Evolutionary conservation across 768 basidiomycete genomes (phyloP), one percentile per base, ranked within the genome.

Genomic region (Amanita jacksonii): DNA sequence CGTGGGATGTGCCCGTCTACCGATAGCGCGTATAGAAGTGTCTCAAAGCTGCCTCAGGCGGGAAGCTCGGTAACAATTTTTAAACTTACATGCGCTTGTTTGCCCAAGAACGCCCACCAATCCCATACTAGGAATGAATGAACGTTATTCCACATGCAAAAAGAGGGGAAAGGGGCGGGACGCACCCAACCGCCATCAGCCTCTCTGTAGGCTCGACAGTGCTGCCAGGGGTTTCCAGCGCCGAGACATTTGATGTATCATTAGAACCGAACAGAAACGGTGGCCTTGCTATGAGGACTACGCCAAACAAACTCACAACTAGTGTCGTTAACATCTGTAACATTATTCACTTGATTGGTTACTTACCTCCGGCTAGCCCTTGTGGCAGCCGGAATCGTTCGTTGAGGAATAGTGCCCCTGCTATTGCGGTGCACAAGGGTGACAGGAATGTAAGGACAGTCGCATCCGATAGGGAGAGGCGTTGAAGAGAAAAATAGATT

Each of bases 241-340:
- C n/a, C n/a, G n/a, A n/a, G n/a, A n/a, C n/a, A n/a, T n/a, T n/a
- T n/a, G n/a, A n/a, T n/a, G n/a, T n/a, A n/a, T n/a, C n/a, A n/a
- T n/a, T n/a, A n/a, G 37, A 28, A 3, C 80, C 82, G 52, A 96
- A 93, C 7, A 96, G 52, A 40, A 79, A 77, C 0, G 70, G 62
- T 0, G 91, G 91, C 24, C 86, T 69, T 8, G 89, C 85, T 38
- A 96, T 88, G 6, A 91, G 66, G 12, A 92, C 58, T 7, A 90
- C 87, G 0, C 90, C 91, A 8, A 73, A 33, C 25, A 93, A 67
- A 57, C 85, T 82, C 39, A 72, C 68, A 6, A 83, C 75, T 74
- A 3, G 13, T 13, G 15, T 45, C n/a, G n/a, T n/a, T n/a, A n/a
- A n/a, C n/a, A n/a, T n/a, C n/a, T n/a, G n/a, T n/a, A n/a, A n/a